These are phyloP conservation scores for Fraxinus anomala DNA, from an alignment of 257 asterid genomes.

Conservation along the genomic window DNA sequence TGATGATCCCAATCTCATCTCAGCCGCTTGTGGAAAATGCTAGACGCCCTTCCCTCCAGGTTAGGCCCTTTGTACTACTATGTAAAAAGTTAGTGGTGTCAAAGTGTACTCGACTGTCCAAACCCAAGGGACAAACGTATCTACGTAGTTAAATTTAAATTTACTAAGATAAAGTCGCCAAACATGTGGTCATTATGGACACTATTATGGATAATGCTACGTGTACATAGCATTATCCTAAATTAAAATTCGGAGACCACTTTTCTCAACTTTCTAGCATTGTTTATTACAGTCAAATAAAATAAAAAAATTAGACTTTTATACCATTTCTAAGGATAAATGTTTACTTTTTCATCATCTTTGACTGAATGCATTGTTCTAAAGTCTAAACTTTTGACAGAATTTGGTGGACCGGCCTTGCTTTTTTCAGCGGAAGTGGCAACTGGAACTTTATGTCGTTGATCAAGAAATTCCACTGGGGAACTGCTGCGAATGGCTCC, in stretches of 20 bases:
- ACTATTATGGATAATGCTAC: too few species aligned
- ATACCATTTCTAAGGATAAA: neutral
- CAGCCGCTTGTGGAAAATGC: slow-evolving; percentile 54
- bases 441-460: neutral
- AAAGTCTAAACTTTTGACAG: neutral
- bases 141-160: neutral
- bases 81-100: neutral
- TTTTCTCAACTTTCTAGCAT: too few species aligned
- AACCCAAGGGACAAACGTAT: neutral
- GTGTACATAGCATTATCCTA: too few species aligned
- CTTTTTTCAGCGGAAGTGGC: too few species aligned
- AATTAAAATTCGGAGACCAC: too few species aligned
- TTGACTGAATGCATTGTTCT: neutral
- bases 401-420: too few species aligned
- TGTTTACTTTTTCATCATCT: neutral
- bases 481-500: slow-evolving; percentile 63
- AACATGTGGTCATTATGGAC: too few species aligned
- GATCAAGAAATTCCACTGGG: slow-evolving; percentile 56
- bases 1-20: slow-evolving; percentile 56
- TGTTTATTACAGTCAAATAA: too few species aligned
- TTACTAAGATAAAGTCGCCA: too few species aligned
- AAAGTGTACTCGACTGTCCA: neutral
- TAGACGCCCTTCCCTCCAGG: slow-evolving; percentile 73
- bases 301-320: neutral
- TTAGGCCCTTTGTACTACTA: slow-evolving; percentile 10